These are phyloP conservation scores for Ilex aquifolium DNA, from an alignment of 257 asterid species.

Conservation along the genomic window DNA sequence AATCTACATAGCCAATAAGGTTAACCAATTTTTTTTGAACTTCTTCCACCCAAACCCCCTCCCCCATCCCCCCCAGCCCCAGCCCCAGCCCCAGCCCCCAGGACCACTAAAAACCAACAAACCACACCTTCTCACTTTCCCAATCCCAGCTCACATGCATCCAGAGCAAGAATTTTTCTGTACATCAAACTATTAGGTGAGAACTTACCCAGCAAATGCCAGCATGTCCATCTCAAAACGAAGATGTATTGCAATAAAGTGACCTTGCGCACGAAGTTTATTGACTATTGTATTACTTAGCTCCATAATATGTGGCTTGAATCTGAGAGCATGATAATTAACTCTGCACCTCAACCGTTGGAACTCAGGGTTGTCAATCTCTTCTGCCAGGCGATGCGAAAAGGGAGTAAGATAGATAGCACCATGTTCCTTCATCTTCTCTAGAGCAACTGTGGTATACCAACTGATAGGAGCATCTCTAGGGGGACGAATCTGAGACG, in stretches of 20 bases:
- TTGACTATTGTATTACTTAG: conserved; percentile 73
- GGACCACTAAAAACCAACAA: too few relatives aligned
- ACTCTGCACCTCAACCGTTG: conserved; percentile 95
- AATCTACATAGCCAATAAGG: too few relatives aligned
- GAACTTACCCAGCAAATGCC: conserved; percentile 91
- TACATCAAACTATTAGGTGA: too few relatives aligned
- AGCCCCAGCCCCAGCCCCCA: too few relatives aligned
- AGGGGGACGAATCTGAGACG: conserved; percentile 73
- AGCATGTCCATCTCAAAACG: conserved; percentile 99
- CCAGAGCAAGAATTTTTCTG: too few relatives aligned
- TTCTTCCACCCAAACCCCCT: too few relatives aligned
- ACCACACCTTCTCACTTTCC: too few relatives aligned
- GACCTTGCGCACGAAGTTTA: conserved; percentile 89
- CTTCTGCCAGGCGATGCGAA: conserved; percentile 98
- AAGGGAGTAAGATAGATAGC: conserved; percentile 96
- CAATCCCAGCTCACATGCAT: too few relatives aligned
- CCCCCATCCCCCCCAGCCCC: too few relatives aligned
- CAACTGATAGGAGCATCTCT: conserved; percentile 96
- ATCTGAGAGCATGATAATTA: conserved; percentile 87
- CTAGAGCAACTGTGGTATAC: conserved; percentile 76
- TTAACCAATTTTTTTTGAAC: too few relatives aligned
- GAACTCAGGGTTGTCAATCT: conserved; percentile 80
- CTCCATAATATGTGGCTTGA: conserved; percentile 92
- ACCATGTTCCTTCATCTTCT: conserved; percentile 90
- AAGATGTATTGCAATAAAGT: conserved; percentile 95